A percentile compares a stretch with the other conserved stretches of the same genome.
phyloP scores from a whole-genome alignment of 1,284 basidiomycete genomes.

The Meira nashicola region DNA sequence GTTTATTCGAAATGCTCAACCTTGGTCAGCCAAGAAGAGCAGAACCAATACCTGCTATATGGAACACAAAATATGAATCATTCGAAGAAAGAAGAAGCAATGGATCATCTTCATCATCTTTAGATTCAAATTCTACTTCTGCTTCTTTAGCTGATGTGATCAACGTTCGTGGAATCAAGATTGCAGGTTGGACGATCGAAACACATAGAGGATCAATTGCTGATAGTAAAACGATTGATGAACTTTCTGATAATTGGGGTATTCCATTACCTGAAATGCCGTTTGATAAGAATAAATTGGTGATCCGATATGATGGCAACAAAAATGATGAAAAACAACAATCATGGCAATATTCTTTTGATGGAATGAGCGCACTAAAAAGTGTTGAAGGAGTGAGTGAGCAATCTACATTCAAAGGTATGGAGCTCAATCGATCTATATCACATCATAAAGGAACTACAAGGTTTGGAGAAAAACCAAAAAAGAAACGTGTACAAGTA shows the following conservation, averaged over 20 bases:
- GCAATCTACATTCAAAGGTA: slow-evolving; percentile 69
- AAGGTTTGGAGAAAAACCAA: slow-evolving; percentile 24
- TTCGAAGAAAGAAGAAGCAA: too few species aligned
- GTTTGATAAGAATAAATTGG: slow-evolving; percentile 78
- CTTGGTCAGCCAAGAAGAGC: too few species aligned
- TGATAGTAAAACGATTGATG: slow-evolving; percentile 55
- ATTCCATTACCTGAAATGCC: slow-evolving; percentile 95
- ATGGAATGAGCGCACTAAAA: slow-evolving; percentile 66
- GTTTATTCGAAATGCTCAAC: too few species aligned
- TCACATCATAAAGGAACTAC: background rate
- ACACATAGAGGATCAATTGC: slow-evolving; percentile 43
- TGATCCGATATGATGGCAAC: slow-evolving; percentile 60
- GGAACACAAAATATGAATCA: too few species aligned
- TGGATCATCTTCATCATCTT: too few species aligned
- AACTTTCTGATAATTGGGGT: slow-evolving; percentile 65
- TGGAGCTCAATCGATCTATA: slow-evolving; percentile 22
- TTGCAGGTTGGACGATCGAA: slow-evolving; percentile 41
- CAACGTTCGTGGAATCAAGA: slow-evolving; percentile 26
- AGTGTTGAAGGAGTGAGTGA: slow-evolving; percentile 69
- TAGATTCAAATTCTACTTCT: too few species aligned
- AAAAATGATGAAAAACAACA: too few species aligned
- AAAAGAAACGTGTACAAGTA: slow-evolving; percentile 69
- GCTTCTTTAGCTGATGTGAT: background rate
- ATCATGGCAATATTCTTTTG: slow-evolving; percentile 65
- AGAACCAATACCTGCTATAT: too few species aligned